These are phyloP conservation scores for Paramyrothecium roridum DNA, from an alignment of 2,329 filamentous ascomycete genomes.

Conservation along the genomic window DNA sequence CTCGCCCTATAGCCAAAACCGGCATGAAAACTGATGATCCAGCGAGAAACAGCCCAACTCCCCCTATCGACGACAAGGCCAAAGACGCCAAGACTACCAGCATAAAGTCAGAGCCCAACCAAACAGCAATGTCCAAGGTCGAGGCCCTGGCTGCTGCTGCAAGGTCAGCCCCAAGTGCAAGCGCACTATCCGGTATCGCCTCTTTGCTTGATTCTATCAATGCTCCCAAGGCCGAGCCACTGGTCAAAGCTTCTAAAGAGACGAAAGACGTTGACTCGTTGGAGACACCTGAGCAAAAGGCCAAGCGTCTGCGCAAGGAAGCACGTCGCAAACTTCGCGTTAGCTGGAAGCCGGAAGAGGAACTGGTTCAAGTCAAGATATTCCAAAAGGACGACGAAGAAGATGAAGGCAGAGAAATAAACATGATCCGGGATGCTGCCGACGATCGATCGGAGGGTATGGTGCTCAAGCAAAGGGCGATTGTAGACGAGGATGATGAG, in stretches of 20 bases:
- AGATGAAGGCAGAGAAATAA: slow-evolving; percentile 63
- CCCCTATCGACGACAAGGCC: slow-evolving; percentile 24
- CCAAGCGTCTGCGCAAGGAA: slow-evolving; percentile 69
- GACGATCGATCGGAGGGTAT: slow-evolving; percentile 73
- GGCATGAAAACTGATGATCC: slow-evolving; percentile 30
- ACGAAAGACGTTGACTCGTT: slow-evolving; percentile 42
- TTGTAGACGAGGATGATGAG: slow-evolving; percentile 51
- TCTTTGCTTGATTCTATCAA: slow-evolving; percentile 51
- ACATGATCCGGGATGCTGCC: slow-evolving; percentile 67
- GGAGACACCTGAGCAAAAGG: slow-evolving; percentile 67
- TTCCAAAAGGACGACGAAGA: slow-evolving; percentile 73
- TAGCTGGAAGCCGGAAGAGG: slow-evolving; percentile 64
- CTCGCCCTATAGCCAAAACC: slow-evolving; percentile 40
- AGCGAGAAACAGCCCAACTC: slow-evolving; percentile 18
- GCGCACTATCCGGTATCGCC: slow-evolving; percentile 46
- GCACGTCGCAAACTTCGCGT: slow-evolving; percentile 68
- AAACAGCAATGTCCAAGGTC: slow-evolving; percentile 15
- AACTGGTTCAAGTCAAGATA: slow-evolving; percentile 63
- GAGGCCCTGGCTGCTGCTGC: slow-evolving; percentile 24
- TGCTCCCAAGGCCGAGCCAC: slow-evolving; percentile 33
- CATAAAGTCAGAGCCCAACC: slow-evolving; percentile 11
- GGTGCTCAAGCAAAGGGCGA: slow-evolving; percentile 56
- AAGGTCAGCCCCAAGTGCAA: slow-evolving; percentile 27
- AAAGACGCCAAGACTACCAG: slow-evolving; percentile 24
- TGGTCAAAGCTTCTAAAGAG: slow-evolving; percentile 50